phyloP scores from a whole-genome alignment of 2,329 filamentous ascomycete genomes.

The Lachnellula cervina region DNA sequence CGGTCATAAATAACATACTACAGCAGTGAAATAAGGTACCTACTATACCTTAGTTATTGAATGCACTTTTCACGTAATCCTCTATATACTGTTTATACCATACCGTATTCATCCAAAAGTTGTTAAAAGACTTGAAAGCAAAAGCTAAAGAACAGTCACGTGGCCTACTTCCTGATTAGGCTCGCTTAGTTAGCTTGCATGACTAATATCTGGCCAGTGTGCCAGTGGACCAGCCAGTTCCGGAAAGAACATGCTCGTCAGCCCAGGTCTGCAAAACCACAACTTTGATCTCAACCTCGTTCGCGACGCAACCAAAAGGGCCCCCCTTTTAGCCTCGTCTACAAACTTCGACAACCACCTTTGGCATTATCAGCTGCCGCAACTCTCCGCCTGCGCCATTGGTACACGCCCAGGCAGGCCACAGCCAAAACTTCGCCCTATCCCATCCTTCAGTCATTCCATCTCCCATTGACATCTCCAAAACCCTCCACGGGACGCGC shows the following conservation, averaged over 20 bases:
- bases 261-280: not conserved
- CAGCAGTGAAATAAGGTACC: no score
- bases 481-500: constrained; percentile 24
- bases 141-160: no score
- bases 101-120: not conserved
- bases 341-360: not conserved
- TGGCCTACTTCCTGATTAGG: no score
- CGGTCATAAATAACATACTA: no score
- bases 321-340: not conserved
- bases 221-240: no score
- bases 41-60: no score
- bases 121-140: no score
- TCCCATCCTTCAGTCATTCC: constrained; percentile 7
- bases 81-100: no score
- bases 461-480: constrained; percentile 13
- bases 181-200: no score
- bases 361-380: not conserved
- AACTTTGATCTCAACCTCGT: not conserved
- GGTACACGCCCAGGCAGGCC: not conserved
- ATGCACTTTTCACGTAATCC: not conserved
- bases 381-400: constrained; percentile 1
- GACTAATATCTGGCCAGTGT: no score
- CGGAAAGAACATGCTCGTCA: no score
- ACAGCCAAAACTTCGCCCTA: not conserved
- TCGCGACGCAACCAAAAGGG: not conserved